Percentiles rank a stretch among this genome's conserved stretches.
phyloP scores from a whole-genome alignment of 1,284 basidiomycete genomes.

The Microbotryum violaceum region DNA sequence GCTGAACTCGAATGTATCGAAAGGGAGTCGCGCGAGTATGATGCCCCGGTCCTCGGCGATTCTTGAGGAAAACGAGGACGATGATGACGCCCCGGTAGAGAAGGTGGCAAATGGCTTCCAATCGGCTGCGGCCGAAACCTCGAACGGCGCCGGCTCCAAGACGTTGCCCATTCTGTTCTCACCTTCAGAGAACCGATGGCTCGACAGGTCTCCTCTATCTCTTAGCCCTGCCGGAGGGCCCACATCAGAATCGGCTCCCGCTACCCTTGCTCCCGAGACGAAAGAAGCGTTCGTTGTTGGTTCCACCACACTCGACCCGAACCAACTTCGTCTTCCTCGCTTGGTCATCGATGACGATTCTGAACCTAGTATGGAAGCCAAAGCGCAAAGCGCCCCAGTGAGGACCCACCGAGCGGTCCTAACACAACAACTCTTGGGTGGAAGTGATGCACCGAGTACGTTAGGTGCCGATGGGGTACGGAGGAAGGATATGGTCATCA shows the following conservation, averaged over 20 bases:
- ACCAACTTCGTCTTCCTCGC: neutral
- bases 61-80: too few species aligned
- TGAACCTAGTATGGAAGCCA: neutral
- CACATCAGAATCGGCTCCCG: too few species aligned
- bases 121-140: neutral
- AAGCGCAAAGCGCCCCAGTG: neutral
- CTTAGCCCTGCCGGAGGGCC: neutral
- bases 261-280: too few species aligned
- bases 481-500: slow-evolving; percentile 21
- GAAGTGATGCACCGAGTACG: neutral
- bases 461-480: slow-evolving; percentile 18
- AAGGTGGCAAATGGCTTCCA: neutral
- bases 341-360: neutral
- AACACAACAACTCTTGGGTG: neutral
- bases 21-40: too few species aligned
- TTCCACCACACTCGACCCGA: slow-evolving; percentile 1
- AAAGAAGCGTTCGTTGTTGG: neutral
- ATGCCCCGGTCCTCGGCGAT: too few species aligned
- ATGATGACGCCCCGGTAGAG: neutral
- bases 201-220: slow-evolving; percentile 3
- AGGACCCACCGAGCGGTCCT: neutral
- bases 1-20: too few species aligned
- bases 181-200: slow-evolving; percentile 16
- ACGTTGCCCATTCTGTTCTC: slow-evolving; percentile 6
- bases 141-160: too few species aligned